Conservation (phyloP, 1,139 yeast genomes). For the Diutina ranongensis region DNA sequence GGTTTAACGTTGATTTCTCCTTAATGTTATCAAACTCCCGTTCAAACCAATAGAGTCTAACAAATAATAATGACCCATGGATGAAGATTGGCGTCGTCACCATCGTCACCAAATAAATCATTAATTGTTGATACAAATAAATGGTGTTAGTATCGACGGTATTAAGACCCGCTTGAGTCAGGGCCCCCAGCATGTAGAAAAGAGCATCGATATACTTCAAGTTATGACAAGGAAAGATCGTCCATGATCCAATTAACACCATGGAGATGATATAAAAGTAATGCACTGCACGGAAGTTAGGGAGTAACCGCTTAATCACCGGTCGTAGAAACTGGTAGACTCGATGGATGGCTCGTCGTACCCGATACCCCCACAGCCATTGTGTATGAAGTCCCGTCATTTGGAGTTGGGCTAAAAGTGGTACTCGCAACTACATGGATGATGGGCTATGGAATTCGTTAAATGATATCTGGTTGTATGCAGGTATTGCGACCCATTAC, state of each 20-base stretch:
- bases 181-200: constrained; percentile 62
- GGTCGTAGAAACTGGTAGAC: not conserved
- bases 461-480: too few species aligned
- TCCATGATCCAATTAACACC: constrained; percentile 54
- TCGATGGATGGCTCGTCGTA: constrained; percentile 1
- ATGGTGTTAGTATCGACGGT: constrained; percentile 57
- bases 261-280: constrained; percentile 48
- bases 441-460: too few species aligned
- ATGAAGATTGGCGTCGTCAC: constrained; percentile 84
- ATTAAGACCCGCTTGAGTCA: constrained; percentile 89
- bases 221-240: constrained; percentile 65
- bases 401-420: too few species aligned
- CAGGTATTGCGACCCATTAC: too few species aligned
- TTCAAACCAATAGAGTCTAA: constrained; percentile 87
- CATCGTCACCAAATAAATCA: constrained; percentile 46
- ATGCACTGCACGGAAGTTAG: constrained; percentile 73
- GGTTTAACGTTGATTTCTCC: constrained; percentile 59
- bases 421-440: too few species aligned
- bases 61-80: constrained; percentile 65
- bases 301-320: constrained; percentile 24
- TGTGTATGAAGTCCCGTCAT: too few species aligned
- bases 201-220: constrained; percentile 66
- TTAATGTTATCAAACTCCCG: constrained; percentile 77
- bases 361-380: constrained; percentile 2
- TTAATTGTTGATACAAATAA: constrained; percentile 66